Base-by-base conservation (phyloP, 2,329 filamentous ascomycete species). In the Leptographium procerum region DNA sequence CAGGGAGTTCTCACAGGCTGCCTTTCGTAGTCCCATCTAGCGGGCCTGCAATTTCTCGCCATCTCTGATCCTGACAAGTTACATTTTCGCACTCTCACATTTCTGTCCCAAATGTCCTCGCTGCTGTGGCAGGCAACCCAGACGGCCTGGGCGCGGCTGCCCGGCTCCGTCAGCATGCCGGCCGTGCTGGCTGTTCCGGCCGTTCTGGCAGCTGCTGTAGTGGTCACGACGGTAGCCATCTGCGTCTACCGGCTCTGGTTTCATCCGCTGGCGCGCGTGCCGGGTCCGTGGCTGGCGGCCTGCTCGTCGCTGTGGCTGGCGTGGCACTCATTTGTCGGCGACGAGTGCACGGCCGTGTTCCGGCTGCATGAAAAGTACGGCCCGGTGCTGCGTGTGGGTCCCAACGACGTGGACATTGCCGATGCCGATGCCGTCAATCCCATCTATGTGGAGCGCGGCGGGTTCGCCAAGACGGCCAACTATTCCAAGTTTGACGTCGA, bases 171-270 rank as follows among this genome's bases (percentile, higher is more conserved):
- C 28, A 16, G 4, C 2, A 26, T 50, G 13, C 45, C 45, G 28
- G 26, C 28, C 16, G 16, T 19, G 16, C 48, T 51, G 29, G 29
- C 5, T 11, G 11, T 55, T 19, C 22, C 31, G 36, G 6, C 52
- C 22, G 10, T 28, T 4, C 3, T 55, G 8, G 16, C 26, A n/a
- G 53, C 36, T 0, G 40, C 19, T 7, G 16, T 11, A 11, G 36
- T 47, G 6, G 33, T 19, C 14, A 11, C 34, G 11, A 29, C 22
- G 3, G 24, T 31, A 5, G 26, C 22, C 28, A n/a, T 33, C 6
- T 58, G 43, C 24, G 19, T 58, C 1, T 78, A 80, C 57, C 69
- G 77, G 6, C 60, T 78, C 0, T 66, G 65, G 43, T 60, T 78
- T 1, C 71, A 72, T 58, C 70, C 71, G 1, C 66, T 73, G 22